A percentile compares a stretch with the other conserved stretches of the same genome.
These are phyloP conservation scores for Cladosporium sp. DNA, from an alignment of 2,329 filamentous ascomycete genomes.

Conservation along the genomic window DNA sequence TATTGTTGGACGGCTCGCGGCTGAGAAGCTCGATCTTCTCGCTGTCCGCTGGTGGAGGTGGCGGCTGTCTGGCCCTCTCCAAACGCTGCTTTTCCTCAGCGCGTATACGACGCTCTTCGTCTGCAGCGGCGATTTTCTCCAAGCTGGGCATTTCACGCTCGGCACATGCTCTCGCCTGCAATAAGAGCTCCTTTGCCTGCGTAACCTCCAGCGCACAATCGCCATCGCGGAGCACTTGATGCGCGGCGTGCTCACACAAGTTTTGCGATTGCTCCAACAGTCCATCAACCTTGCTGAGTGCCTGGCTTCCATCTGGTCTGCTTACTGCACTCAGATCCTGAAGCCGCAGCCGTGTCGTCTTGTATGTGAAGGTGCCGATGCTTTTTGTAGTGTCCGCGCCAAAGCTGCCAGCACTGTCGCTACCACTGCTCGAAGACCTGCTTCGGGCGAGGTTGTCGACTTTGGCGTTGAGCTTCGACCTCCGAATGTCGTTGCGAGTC, in stretches of 20 bases:
- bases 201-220: slow-evolving; percentile 77
- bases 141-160: slow-evolving; percentile 31
- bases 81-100: slow-evolving; percentile 30
- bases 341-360: background rate
- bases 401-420: slow-evolving; percentile 39
- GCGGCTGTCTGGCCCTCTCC: slow-evolving; percentile 16
- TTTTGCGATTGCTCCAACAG: slow-evolving; percentile 77
- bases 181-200: slow-evolving; percentile 67
- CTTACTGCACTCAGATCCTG: background rate
- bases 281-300: slow-evolving; percentile 70
- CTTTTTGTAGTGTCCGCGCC: slow-evolving; percentile 29
- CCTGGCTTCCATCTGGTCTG: slow-evolving; percentile 27
- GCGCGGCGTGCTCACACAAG: slow-evolving; percentile 82
- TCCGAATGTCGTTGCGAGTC: slow-evolving; percentile 80
- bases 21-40: slow-evolving; percentile 25
- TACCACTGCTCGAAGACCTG: slow-evolving; percentile 33
- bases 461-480: slow-evolving; percentile 80
- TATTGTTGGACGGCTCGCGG: background rate
- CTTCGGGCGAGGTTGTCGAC: slow-evolving; percentile 54
- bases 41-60: background rate
- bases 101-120: slow-evolving; percentile 28
- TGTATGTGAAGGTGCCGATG: slow-evolving; percentile 7
- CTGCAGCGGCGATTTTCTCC: slow-evolving; percentile 29
- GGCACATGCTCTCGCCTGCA: slow-evolving; percentile 60
- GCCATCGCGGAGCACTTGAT: slow-evolving; percentile 85